Percentiles rank a stretch among this genome's conserved stretches.
Evolutionary conservation across 1,139 yeast species (phyloP).

Genomic region (Wickerhamomyces sp.): DNA sequence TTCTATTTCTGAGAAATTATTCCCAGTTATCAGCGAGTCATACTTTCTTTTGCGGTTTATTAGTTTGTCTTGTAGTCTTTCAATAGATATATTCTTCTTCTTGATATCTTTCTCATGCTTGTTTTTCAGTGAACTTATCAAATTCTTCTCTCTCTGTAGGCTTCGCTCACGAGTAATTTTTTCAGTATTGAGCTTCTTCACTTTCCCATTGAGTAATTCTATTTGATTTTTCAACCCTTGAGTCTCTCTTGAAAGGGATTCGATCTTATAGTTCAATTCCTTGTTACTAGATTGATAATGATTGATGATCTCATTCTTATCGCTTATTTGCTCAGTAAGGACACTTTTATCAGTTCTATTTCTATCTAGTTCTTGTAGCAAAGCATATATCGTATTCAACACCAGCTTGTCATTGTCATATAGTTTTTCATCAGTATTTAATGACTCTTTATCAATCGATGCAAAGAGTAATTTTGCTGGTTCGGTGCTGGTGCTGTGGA

Average conservation of each 20-base stretch:
- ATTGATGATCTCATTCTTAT: conserved; percentile 15
- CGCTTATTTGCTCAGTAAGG: conserved; percentile 26
- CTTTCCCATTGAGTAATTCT: conserved; percentile 1
- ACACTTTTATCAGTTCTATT: conserved; percentile 29
- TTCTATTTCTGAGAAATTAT: background rate
- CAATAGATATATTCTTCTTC: conserved; percentile 34
- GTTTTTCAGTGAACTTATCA: conserved; percentile 32
- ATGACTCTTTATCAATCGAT: conserved; percentile 4
- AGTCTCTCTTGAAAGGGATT: conserved; percentile 5
- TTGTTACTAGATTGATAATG: conserved; percentile 19
- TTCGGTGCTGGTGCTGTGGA: conserved; percentile 5
- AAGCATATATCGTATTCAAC: conserved; percentile 40
- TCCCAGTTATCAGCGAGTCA: conserved; percentile 3
- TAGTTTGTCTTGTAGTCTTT: conserved; percentile 37
- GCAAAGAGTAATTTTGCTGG: conserved; percentile 4
- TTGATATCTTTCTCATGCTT: conserved; percentile 41
- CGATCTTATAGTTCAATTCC: conserved; percentile 4
- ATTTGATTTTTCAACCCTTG: conserved; percentile 9
- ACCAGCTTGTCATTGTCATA: conserved; percentile 37
- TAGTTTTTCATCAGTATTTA: background rate
- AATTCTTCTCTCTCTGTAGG: conserved; percentile 19
- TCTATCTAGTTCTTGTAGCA: conserved; percentile 38
- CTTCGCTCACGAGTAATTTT: conserved; percentile 6
- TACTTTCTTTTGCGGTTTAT: conserved; percentile 26
- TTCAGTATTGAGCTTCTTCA: conserved; percentile 3